Evolutionary conservation across 208 protist species (phyloP).

Genomic region (Endotrypanum monterogeii): DNA sequence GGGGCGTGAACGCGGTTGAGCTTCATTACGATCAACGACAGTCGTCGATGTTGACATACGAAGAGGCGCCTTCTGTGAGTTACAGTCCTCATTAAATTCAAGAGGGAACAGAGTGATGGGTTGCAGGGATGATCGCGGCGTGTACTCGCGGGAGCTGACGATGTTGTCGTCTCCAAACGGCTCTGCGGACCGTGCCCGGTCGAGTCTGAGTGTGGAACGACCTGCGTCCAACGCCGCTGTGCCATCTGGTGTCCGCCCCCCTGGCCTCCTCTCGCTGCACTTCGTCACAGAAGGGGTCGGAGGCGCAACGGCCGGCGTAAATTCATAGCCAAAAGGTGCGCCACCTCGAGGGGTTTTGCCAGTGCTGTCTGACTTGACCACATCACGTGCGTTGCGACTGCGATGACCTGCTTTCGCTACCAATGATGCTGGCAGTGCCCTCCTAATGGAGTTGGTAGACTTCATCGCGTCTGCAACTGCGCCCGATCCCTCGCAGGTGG

Average conservation of each 20-base stretch:
- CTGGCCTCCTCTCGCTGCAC: background rate
- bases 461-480: background rate
- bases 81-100: slow-evolving; percentile 1
- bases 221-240: background rate
- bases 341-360: background rate
- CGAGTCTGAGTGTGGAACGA: background rate
- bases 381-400: background rate
- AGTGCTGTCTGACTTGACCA: background rate
- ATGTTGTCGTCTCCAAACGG: slow-evolving; percentile 23
- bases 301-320: slow-evolving; percentile 8
- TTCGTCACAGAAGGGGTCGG: background rate
- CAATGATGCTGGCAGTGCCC: background rate
- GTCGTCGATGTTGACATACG: slow-evolving; percentile 1
- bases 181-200: slow-evolving; percentile 23
- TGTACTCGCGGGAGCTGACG: background rate
- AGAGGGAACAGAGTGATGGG: slow-evolving; percentile 5
- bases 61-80: background rate
- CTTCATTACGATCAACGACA: background rate
- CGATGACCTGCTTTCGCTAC: background rate
- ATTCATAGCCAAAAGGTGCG: slow-evolving; percentile 20
- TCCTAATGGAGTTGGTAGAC: background rate
- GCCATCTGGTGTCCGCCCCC: background rate
- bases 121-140: background rate
- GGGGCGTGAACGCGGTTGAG: background rate
- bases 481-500: background rate